These are phyloP conservation scores for Heliamphora exappendiculata DNA, from an alignment of 148 eudicot genomes.

Conservation along the genomic window DNA sequence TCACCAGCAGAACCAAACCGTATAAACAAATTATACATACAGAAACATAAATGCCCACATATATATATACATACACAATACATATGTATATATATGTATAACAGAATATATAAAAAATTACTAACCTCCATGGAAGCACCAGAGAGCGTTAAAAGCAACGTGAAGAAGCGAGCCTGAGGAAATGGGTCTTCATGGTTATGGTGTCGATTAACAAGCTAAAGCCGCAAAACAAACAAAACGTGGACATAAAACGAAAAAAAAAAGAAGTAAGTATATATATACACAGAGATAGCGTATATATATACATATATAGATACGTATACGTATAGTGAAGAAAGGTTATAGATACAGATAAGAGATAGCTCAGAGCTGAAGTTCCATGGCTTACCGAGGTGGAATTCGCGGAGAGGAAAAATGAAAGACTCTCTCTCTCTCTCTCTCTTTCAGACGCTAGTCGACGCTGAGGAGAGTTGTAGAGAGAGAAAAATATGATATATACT, in stretches of 20 bases:
- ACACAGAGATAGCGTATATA: too few species aligned
- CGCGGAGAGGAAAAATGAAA: slow-evolving; percentile 10
- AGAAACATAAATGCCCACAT: slow-evolving; percentile 1
- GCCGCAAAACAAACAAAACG: too few species aligned
- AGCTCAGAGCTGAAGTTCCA: slow-evolving; percentile 4
- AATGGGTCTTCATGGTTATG: slow-evolving; percentile 20
- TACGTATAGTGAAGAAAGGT: not conserved
- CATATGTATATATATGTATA: too few species aligned
- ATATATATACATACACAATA: not conserved
- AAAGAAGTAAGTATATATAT: not conserved
- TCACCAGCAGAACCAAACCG: slow-evolving; percentile 8
- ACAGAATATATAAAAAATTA: not conserved
- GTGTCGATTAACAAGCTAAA: slow-evolving; percentile 14
- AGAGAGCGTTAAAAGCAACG: too few species aligned
- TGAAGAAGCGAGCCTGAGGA: slow-evolving; percentile 12
- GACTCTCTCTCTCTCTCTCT: too few species aligned
- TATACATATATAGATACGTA: not conserved
- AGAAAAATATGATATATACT: too few species aligned
- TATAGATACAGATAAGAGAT: not conserved
- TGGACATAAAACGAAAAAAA: not conserved
- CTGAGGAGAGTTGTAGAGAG: too few species aligned
- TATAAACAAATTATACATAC: not conserved
- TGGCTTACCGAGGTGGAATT: slow-evolving; percentile 13
- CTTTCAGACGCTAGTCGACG: too few species aligned
- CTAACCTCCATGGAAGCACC: slow-evolving; percentile 13